A percentile compares a stretch with the other conserved stretches of the same genome.
These are phyloP conservation scores for Lineolata rhizophorae DNA, from an alignment of 495 filamentous ascomycete genomes.

Conservation along the genomic window DNA sequence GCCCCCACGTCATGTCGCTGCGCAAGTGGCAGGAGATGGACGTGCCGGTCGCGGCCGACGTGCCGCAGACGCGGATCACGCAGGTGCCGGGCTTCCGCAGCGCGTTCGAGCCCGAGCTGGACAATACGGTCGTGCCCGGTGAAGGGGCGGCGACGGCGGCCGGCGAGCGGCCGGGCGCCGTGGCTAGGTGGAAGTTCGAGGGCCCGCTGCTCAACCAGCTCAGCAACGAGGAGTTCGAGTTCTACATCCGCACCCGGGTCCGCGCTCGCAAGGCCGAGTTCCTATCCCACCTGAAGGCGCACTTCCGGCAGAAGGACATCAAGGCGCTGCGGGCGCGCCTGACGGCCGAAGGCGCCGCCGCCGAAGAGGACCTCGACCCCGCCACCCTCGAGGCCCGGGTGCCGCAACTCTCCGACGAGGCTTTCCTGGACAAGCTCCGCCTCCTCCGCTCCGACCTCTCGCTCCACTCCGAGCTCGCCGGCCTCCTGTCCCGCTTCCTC, in stretches of 20 bases:
- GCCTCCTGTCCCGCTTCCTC: slow-evolving; percentile 30
- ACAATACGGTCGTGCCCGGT: slow-evolving; percentile 29
- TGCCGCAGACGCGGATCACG: slow-evolving; percentile 6
- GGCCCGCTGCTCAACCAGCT: slow-evolving; percentile 72
- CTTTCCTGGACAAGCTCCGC: slow-evolving; percentile 7
- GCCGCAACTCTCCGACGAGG: slow-evolving; percentile 3
- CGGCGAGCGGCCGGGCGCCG: slow-evolving; percentile 1
- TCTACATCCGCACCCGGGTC: slow-evolving; percentile 38
- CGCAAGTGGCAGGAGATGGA: slow-evolving; percentile 73
- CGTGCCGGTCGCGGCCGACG: slow-evolving; percentile 35
- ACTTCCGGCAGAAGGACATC: slow-evolving; percentile 15
- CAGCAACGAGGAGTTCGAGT: slow-evolving; percentile 45
- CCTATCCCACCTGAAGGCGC: slow-evolving; percentile 27
- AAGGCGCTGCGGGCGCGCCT: slow-evolving; percentile 2
- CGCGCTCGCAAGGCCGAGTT: slow-evolving; percentile 25
- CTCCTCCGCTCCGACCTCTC: slow-evolving; percentile 2
- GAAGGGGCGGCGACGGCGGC: slow-evolving; percentile 5
- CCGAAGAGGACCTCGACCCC: slow-evolving; percentile 1
- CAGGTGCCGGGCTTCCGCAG: slow-evolving; percentile 5
- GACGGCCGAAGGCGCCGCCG: background rate
- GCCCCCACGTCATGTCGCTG: slow-evolving; percentile 61
- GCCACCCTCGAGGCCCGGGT: slow-evolving; percentile 7
- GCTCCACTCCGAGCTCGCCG: slow-evolving; percentile 20
- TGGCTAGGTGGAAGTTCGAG: slow-evolving; percentile 37
- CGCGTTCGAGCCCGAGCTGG: slow-evolving; percentile 36